Conservation (phyloP, 2,329 filamentous ascomycete genomes). For the Hypoxylon rubiginosum region DNA sequence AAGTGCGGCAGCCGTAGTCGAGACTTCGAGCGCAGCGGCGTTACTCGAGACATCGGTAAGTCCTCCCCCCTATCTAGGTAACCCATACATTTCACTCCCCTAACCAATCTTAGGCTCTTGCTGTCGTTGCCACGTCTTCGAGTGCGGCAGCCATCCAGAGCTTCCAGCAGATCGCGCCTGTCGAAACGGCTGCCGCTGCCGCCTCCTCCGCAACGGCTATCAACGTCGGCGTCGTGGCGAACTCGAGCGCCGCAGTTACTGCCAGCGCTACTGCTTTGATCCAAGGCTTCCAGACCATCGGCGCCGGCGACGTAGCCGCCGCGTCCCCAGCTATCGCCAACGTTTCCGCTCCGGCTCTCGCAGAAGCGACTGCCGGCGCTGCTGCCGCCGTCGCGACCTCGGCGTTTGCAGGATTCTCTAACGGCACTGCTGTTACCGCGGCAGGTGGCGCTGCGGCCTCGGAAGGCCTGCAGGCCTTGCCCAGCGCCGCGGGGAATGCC, state of each 20-base stretch:
- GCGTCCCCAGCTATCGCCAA: constrained; percentile 11
- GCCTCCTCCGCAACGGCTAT: constrained; percentile 15
- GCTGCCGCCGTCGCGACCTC: constrained; percentile 6
- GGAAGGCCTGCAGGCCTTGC: constrained; percentile 9
- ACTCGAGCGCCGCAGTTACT: constrained; percentile 17
- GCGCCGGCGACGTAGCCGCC: neutral
- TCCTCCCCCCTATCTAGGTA: neutral
- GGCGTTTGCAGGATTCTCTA: constrained; percentile 16
- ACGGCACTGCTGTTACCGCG: constrained; percentile 7
- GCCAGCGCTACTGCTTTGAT: constrained; percentile 22
- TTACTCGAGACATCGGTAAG: constrained; percentile 21
- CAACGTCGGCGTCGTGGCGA: constrained; percentile 20
- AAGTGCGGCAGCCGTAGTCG: constrained; percentile 7
- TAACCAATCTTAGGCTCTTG: constrained; percentile 1
- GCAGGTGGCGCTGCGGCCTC: constrained; percentile 2
- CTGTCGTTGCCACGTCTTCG: neutral
- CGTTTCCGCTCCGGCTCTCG: constrained; percentile 15
- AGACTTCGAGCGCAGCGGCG: constrained; percentile 2
- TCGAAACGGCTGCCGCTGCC: constrained; percentile 14
- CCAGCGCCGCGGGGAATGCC: constrained; percentile 12
- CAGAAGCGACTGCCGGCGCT: neutral
- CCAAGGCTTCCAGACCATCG: constrained; percentile 39
- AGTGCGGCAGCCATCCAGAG: constrained; percentile 15
- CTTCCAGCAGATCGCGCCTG: constrained; percentile 22
- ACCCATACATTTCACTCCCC: neutral